Evolutionary conservation across 352 stramenopile genomes (phyloP).

Genomic region (Phytophthora litchii): DNA sequence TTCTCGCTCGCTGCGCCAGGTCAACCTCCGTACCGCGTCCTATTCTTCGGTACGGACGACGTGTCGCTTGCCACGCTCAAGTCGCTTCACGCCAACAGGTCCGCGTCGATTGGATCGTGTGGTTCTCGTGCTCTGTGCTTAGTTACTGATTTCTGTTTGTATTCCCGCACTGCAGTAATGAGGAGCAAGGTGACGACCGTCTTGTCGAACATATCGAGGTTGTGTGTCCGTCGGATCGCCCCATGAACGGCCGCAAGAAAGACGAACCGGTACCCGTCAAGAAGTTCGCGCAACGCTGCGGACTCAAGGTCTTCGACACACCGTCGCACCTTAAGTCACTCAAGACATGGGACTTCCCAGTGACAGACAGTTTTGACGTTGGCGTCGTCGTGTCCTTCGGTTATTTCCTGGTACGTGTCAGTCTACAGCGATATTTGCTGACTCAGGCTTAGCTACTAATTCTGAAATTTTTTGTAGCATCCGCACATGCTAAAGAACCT

Average conservation of each 20-base stretch:
- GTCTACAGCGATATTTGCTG: neutral
- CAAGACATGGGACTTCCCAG: constrained; percentile 72
- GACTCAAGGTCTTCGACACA: constrained; percentile 66
- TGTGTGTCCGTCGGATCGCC: constrained; percentile 82
- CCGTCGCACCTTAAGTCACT: constrained; percentile 79
- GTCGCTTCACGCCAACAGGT: constrained; percentile 73
- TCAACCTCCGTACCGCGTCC: constrained; percentile 52
- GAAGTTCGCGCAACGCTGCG: constrained; percentile 67
- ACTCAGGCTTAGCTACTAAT: constrained; percentile 4
- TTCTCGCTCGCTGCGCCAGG: constrained; percentile 41
- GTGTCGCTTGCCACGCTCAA: constrained; percentile 82
- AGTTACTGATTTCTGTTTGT: neutral
- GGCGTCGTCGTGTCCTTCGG: constrained; percentile 91
- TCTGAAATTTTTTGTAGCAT: constrained; percentile 46
- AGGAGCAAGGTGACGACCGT: constrained; percentile 26
- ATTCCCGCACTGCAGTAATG: constrained; percentile 23
- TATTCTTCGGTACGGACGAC: constrained; percentile 90
- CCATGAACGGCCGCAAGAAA: constrained; percentile 65
- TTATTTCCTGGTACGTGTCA: constrained; percentile 69
- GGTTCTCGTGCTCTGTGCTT: constrained; percentile 1
- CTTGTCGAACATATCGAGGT: constrained; percentile 70
- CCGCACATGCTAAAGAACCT: constrained; percentile 75
- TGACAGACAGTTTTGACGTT: constrained; percentile 63
- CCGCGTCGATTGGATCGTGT: constrained; percentile 6
- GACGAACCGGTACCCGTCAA: constrained; percentile 79